Evolutionary conservation across 2,329 filamentous ascomycete genomes (phyloP), one percentile per base, ranked within the genome.

Genomic region (Beauveria bassiana): DNA sequence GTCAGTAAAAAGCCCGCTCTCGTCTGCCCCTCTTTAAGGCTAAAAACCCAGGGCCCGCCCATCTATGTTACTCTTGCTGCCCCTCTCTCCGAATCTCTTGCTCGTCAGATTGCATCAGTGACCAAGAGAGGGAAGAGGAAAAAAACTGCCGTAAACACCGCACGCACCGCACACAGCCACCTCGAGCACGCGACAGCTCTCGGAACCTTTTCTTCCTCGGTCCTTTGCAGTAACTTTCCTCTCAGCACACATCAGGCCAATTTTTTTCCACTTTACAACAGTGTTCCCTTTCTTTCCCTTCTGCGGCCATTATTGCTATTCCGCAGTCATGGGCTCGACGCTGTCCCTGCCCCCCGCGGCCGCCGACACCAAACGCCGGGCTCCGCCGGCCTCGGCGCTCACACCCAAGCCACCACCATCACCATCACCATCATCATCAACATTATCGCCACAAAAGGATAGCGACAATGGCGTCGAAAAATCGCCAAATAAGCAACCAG

Each of bases 41-140:
- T 38, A 3, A 38, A 38, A 14, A 16, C 2, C 38, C 20, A 43
- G 20, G 40, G 40, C 53, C 53, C 42, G 52, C 52, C 52, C 40
- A 47, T 47, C 45, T 20, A 55, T 28, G 22, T 45, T 40, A 52
- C 31, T 52, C 31, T 45, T 34, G 5, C 5, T 58, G 55, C 55
- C 55, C 55, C 55, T 58, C 55, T 26, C 40, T 24, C 18, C 16
- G 5, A 49, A 52, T 24, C 50, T 47, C 43, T 58, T 49, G 42
- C 34, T 56, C 55, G 55, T 49, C 55, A 58, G 55, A 58, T 51
- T 59, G 56, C 56, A 47, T 59, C 56, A 59, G 46, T 51, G 54
- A 12, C 18, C 9, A 8, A 16, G 6, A 31, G 22, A 22, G 20
- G 14, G 12, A 52, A 7, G 28, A 9, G 26, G 20, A 38, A 51